Conservation (phyloP, 768 basidiomycete genomes). For the Flagelloscypha sp. region DNA sequence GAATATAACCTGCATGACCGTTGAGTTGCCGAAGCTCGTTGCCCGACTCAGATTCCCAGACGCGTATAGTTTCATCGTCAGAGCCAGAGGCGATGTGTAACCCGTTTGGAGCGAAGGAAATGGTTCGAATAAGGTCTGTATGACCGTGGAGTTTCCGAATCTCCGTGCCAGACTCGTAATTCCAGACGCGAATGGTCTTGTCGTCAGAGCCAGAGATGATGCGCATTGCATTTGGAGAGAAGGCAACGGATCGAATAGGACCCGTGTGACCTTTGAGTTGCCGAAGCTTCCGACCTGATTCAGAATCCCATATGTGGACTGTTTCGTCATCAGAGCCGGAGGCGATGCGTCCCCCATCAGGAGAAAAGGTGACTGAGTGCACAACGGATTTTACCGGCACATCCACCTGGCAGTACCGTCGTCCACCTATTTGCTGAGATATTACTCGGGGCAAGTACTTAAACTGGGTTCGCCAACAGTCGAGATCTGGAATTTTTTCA, state of each 20-base stretch:
- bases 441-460: too few species aligned
- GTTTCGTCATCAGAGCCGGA: conserved; percentile 19
- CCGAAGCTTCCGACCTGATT: conserved; percentile 8
- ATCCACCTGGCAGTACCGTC: too few species aligned
- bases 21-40: conserved; percentile 4
- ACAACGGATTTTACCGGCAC: too few species aligned
- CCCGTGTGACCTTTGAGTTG: conserved; percentile 10
- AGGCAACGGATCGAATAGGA: conserved; percentile 14
- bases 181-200: background rate
- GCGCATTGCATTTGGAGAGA: background rate
- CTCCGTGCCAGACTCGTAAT: too few species aligned
- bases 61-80: conserved; percentile 17
- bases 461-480: too few species aligned
- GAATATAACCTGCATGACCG: conserved; percentile 11
- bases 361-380: conserved; percentile 15
- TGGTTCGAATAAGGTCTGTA: conserved; percentile 7
- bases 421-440: too few species aligned
- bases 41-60: conserved; percentile 13
- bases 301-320: conserved; percentile 16
- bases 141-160: conserved; percentile 15
- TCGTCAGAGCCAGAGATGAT: background rate
- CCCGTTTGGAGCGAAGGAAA: conserved; percentile 22
- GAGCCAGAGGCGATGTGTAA: conserved; percentile 19
- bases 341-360: conserved; percentile 16
- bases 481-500: too few species aligned